A percentile compares a stretch with the other conserved stretches of the same genome.
These are phyloP conservation scores for Capsicum chinense DNA, from an alignment of 257 asterid species.

Conservation along the genomic window DNA sequence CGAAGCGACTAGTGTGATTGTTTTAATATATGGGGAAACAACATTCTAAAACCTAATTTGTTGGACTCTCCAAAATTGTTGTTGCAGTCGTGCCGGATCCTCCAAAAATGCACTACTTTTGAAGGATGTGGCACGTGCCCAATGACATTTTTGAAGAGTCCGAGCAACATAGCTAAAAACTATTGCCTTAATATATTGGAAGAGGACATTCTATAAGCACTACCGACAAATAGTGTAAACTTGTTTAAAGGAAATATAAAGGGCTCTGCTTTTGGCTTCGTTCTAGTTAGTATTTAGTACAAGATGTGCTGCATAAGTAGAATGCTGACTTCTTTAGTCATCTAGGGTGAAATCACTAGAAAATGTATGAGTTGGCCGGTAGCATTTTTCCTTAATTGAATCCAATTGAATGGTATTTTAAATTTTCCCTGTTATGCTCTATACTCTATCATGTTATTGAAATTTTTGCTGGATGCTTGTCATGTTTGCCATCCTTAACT, in stretches of 20 bases:
- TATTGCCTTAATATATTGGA: neutral
- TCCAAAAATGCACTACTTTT: no score
- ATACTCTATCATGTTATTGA: no score
- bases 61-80: no score
- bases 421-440: no score
- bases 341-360: neutral
- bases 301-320: neutral
- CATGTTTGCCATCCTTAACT: neutral
- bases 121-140: no score
- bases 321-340: neutral
- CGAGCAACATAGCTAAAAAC: neutral
- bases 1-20: neutral
- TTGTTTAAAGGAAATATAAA: neutral
- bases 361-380: neutral
- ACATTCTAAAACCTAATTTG: neutral
- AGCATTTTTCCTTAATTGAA: neutral
- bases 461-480: no score
- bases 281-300: neutral
- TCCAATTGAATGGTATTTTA: conserved; percentile 1
- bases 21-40: neutral
- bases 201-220: conserved; percentile 12
- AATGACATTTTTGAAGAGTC: no score
- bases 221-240: neutral
- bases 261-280: neutral
- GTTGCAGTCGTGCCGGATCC: no score